Evolutionary conservation across 352 stramenopile species (phyloP), one percentile per base, ranked within the genome.

Genomic region (Phytophthora rubi): DNA sequence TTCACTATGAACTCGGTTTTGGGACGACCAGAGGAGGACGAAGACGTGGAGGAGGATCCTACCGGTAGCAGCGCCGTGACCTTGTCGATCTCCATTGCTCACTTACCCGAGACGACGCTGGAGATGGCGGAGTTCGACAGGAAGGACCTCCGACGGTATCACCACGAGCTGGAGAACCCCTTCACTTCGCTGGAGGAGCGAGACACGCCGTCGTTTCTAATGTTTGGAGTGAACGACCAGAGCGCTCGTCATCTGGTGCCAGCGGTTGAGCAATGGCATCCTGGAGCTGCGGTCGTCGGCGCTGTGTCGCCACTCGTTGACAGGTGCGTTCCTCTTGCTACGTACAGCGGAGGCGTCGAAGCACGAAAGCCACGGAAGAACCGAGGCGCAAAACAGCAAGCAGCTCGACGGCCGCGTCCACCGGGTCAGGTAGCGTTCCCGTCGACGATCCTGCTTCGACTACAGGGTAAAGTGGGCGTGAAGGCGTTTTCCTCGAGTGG

Each of bases 201-300:
- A 6, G 75, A 59, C 1, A 39, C 45, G 2, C 75, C 81, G n/a
- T 89, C 77, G 23, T 80, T 90, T 39, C 35, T 91, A 42, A n/a
- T 90, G 15, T 88, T 86, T 55, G 81, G 82, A 51, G 79, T 79
- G 21, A 90, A 90, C 59, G 59, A 71, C 13, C 79, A 80, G 56
- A 82, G 83, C 18, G 75, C 82, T 7, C 65, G 70, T 33, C 71
- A 82, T n/a, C 62, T 93, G 8, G 45, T 83, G 12, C 48, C 51
- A 6, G 59, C 80, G 15, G 53, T 87, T 21, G 54, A 64, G 3
- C 39, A 76, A 35, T 86, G 80, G 80, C 71, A 81, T 65, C 73
- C 83, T 3, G 47, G 37, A 23, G 73, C 75, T 7, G 33, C 73
- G 3, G 55, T 93, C 33, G 69, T 80, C 15, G 85, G 85, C 0